These are phyloP conservation scores for Aspergillus tanneri DNA, from an alignment of 2,329 filamentous ascomycete genomes.

Conservation along the genomic window DNA sequence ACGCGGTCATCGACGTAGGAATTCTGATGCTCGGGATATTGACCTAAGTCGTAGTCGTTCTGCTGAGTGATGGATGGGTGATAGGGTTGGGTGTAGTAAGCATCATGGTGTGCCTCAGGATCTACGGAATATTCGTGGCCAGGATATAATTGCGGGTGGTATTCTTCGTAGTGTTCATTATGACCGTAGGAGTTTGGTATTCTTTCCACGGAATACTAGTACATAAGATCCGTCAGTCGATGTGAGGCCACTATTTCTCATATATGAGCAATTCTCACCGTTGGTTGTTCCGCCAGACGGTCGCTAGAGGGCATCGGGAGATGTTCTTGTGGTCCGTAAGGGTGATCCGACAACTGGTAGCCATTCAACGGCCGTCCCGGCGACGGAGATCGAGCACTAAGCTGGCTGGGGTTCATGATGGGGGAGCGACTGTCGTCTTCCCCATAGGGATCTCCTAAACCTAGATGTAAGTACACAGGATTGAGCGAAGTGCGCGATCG, in stretches of 20 bases:
- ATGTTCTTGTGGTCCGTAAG: slow-evolving; percentile 60
- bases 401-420: slow-evolving; percentile 56
- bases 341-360: slow-evolving; percentile 80
- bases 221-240: slow-evolving; percentile 1
- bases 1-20: slow-evolving; percentile 68
- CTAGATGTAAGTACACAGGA: slow-evolving; percentile 24
- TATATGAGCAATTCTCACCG: slow-evolving; percentile 55
- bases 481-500: not conserved
- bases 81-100: slow-evolving; percentile 82
- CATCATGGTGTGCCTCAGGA: slow-evolving; percentile 82
- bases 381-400: slow-evolving; percentile 64
- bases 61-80: slow-evolving; percentile 60
- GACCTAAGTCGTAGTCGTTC: slow-evolving; percentile 57
- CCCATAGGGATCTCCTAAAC: slow-evolving; percentile 39
- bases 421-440: slow-evolving; percentile 45
- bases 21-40: slow-evolving; percentile 53
- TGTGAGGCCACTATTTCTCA: too few relatives aligned
- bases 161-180: slow-evolving; percentile 59
- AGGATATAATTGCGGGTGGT: slow-evolving; percentile 51
- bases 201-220: slow-evolving; percentile 68
- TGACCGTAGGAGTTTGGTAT: slow-evolving; percentile 63
- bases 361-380: slow-evolving; percentile 71
- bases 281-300: slow-evolving; percentile 77
- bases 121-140: slow-evolving; percentile 71
- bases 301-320: slow-evolving; percentile 73